Conservation (phyloP, 140 eudicot species). For the Erigeron philadelphicus region DNA sequence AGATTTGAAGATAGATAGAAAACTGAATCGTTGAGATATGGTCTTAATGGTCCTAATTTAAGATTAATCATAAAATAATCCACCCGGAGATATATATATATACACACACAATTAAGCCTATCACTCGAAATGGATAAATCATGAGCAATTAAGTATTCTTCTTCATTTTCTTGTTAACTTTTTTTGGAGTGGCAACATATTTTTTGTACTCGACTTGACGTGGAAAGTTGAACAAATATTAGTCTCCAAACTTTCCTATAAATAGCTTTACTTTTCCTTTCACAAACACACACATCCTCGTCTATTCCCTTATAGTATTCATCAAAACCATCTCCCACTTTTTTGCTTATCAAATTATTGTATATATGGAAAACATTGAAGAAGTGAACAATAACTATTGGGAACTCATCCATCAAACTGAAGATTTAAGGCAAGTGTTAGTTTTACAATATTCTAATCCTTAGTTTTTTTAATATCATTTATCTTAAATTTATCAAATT, state of each 20-base stretch:
- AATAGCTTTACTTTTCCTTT: neutral
- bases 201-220: too few relatives aligned
- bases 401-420: slow-evolving; percentile 45
- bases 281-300: neutral
- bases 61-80: too few relatives aligned
- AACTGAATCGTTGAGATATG: too few relatives aligned
- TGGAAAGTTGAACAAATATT: neutral
- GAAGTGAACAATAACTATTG: slow-evolving; percentile 33
- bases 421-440: slow-evolving; percentile 36
- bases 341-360: neutral
- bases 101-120: too few relatives aligned
- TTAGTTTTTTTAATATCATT: neutral
- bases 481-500: neutral
- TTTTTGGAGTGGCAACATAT: too few relatives aligned
- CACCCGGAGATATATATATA: too few relatives aligned
- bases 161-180: too few relatives aligned
- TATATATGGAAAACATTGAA: slow-evolving; percentile 39
- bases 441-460: neutral
- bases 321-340: slow-evolving; percentile 4
- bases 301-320: neutral
- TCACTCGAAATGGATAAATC: too few relatives aligned
- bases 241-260: neutral
- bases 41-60: too few relatives aligned
- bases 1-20: too few relatives aligned
- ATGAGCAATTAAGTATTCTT: too few relatives aligned